A percentile compares a stretch with the other conserved stretches of the same genome.
Conservation (phyloP, 1,284 basidiomycete genomes). For the Agroathelia rolfsii region DNA sequence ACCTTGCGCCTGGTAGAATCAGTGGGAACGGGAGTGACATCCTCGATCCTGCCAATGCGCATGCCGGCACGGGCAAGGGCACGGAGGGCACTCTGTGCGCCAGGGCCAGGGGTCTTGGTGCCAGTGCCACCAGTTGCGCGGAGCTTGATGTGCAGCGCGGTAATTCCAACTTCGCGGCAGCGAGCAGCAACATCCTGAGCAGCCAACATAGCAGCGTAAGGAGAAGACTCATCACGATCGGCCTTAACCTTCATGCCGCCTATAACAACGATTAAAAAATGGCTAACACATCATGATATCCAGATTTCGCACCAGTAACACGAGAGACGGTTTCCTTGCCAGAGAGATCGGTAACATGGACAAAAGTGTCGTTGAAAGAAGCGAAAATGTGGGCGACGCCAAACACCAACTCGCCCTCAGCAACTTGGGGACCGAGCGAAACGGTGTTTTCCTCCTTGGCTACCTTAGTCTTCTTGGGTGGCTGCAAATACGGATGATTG, state of each 20-base stretch:
- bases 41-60: conserved; percentile 96
- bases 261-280: conserved; percentile 21
- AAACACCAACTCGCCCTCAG: conserved; percentile 91
- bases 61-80: conserved; percentile 98
- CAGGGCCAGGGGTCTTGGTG: conserved; percentile 98
- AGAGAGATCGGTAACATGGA: conserved; percentile 97
- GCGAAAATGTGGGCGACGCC: conserved; percentile 97
- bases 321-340: conserved; percentile 99
- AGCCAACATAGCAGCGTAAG: conserved; percentile 99
- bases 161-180: conserved; percentile 98
- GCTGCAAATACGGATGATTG: conserved; percentile 32
- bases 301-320: conserved; percentile 69
- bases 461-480: conserved; percentile 73
- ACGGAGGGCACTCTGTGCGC: conserved; percentile 96
- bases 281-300: conserved; percentile 7
- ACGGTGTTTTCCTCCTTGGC: conserved; percentile 75
- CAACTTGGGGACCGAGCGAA: conserved; percentile 87
- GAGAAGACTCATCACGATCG: conserved; percentile 98
- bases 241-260: conserved; percentile 99
- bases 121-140: conserved; percentile 97
- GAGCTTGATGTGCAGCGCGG: conserved; percentile 95
- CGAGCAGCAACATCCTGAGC: conserved; percentile 94
- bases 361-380: conserved; percentile 99
- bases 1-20: conserved; percentile 97
- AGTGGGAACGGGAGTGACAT: conserved; percentile 94